Conservation (phyloP, 73 alveolate species). For the Paramecium sexaurelia region DNA sequence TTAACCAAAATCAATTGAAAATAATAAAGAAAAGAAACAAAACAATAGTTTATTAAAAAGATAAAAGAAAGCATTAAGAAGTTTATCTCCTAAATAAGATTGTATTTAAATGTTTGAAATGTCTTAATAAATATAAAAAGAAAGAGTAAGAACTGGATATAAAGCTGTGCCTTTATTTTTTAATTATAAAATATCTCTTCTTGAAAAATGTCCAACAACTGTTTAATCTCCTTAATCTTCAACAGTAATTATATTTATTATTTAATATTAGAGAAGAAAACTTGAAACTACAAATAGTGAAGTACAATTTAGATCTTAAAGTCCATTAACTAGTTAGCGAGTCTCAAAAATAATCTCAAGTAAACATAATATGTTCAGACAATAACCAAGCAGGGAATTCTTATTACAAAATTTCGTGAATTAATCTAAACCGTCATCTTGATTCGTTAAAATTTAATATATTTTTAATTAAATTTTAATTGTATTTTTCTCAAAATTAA, state of each 20-base stretch:
- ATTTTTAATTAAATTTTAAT: not conserved
- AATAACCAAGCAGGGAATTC: not conserved
- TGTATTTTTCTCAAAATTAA: not conserved
- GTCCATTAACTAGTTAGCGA: not conserved
- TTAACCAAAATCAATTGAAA: not conserved
- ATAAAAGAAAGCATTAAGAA: slow-evolving; percentile 23
- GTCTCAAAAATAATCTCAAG: slow-evolving; percentile 26
- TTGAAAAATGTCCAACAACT: not conserved
- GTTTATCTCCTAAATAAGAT: not conserved
- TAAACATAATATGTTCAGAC: not conserved
- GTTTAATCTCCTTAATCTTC: not conserved
- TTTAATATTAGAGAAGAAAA: not conserved
- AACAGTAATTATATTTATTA: not conserved
- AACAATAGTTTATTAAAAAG: not conserved
- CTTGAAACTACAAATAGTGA: not conserved
- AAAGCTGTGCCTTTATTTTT: not conserved
- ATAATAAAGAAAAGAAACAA: not conserved
- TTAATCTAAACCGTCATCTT: not conserved
- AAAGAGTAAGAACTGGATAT: slow-evolving; percentile 19
- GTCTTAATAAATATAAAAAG: not conserved
- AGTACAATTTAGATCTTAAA: not conserved
- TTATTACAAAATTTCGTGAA: not conserved
- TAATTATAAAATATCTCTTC: not conserved
- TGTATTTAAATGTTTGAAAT: not conserved
- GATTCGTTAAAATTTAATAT: not conserved